A percentile compares a stretch with the other conserved stretches of the same genome.
These are phyloP conservation scores for Mycena latifolia DNA, from an alignment of 768 basidiomycete genomes.

Conservation along the genomic window DNA sequence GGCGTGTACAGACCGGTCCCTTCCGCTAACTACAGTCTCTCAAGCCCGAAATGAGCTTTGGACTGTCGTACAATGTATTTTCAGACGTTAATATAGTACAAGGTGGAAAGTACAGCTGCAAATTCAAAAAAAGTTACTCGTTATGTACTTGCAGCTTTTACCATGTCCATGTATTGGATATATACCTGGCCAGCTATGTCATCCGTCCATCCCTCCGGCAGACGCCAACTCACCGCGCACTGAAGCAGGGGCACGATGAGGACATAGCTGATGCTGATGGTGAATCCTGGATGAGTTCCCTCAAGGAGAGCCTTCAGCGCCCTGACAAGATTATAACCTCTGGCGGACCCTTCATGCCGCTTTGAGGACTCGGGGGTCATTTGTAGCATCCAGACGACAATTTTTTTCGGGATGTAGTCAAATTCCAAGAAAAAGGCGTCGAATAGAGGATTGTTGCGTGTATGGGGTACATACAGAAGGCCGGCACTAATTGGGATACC, in stretches of 20 bases:
- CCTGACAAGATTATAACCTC: not conserved
- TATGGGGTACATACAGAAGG: not conserved
- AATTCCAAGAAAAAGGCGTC: not conserved
- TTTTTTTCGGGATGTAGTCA: not conserved
- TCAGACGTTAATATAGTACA: no score
- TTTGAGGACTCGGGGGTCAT: conserved; percentile 1
- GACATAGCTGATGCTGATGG: not conserved
- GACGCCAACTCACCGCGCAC: not conserved
- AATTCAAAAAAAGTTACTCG: no score
- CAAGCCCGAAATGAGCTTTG: no score
- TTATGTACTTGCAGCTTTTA: no score
- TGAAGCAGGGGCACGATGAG: not conserved
- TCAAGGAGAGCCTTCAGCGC: not conserved
- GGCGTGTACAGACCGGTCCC: no score
- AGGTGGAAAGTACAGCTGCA: no score
- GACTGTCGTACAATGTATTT: no score
- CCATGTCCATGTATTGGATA: conserved; percentile 5
- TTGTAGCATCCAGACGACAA: not conserved
- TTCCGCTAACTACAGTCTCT: no score
- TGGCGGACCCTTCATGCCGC: not conserved
- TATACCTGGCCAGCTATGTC: not conserved
- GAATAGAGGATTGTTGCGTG: not conserved
- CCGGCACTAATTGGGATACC: no score
- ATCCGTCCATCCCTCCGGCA: not conserved
- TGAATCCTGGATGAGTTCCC: not conserved